A percentile compares a stretch with the other conserved stretches of the same genome.
Evolutionary conservation across 495 filamentous ascomycete species (phyloP).

Genomic region (Copromyces sp.): DNA sequence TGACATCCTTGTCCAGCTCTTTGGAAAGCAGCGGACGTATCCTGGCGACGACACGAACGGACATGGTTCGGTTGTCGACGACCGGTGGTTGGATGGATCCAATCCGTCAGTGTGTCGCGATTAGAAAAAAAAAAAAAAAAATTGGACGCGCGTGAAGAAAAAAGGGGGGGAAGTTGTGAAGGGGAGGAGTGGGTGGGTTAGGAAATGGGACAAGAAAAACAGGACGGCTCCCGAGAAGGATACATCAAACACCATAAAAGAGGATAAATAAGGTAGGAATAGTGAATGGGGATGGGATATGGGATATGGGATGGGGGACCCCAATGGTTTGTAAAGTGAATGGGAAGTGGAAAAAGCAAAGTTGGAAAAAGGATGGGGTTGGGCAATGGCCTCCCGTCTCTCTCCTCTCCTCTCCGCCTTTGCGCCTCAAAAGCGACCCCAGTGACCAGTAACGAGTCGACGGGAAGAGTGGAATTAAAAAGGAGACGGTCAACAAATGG

Average conservation of each 20-base stretch:
- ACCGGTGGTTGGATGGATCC: not conserved
- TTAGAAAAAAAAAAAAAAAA: not conserved
- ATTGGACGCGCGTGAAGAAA: not conserved
- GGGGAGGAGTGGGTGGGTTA: not conserved
- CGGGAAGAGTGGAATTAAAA: not conserved
- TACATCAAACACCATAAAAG: not conserved
- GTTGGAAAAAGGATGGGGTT: not conserved
- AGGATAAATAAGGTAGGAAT: not conserved
- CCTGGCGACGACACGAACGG: conserved; percentile 78
- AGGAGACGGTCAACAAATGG: not conserved
- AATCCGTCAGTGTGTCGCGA: not conserved
- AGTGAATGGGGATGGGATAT: conserved; percentile 6
- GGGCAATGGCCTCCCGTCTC: not conserved
- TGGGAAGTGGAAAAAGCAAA: not conserved
- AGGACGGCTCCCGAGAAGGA: not conserved
- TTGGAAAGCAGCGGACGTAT: conserved; percentile 77
- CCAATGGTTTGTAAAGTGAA: not conserved
- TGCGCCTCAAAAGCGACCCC: not conserved
- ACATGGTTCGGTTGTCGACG: conserved; percentile 32
- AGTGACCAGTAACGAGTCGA: not conserved
- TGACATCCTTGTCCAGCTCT: conserved; percentile 74
- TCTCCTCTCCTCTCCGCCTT: not conserved
- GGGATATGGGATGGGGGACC: not conserved
- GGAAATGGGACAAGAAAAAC: not conserved
- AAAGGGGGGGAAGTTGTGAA: not conserved